Conservation (phyloP, 805 yeast species). For the Priceomyces carsonii region DNA sequence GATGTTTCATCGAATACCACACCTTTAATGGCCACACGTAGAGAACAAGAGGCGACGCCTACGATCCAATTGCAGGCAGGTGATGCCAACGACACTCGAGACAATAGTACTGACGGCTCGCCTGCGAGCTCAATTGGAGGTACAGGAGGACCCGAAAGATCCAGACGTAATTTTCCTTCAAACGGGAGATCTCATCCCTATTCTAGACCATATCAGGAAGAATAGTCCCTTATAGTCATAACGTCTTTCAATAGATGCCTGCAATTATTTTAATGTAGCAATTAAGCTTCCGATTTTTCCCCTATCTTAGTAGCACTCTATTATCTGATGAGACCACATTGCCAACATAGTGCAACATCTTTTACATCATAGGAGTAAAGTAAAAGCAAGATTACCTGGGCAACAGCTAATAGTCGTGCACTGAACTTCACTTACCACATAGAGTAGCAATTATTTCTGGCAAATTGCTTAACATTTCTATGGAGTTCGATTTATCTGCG, state of each 20-base stretch:
- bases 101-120: neutral
- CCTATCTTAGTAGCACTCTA: neutral
- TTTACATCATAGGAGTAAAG: no score
- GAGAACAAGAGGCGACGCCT: constrained; percentile 1
- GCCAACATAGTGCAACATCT: neutral
- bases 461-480: constrained; percentile 1
- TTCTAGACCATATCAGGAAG: constrained; percentile 14
- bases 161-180: constrained; percentile 11
- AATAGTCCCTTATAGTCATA: no score
- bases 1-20: neutral
- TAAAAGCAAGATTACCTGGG: no score
- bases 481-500: neutral
- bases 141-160: constrained; percentile 20
- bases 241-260: no score
- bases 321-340: neutral
- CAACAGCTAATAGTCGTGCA: no score
- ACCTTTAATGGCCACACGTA: constrained; percentile 1
- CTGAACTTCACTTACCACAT: no score
- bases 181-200: constrained; percentile 23
- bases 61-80: no score
- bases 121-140: constrained; percentile 4
- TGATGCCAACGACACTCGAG: constrained; percentile 5
- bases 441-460: neutral
- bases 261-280: neutral
- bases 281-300: neutral